Evolutionary conservation across 352 stramenopile genomes (phyloP), one percentile per base, ranked within the genome.

Genomic region (Lagenidium sp.): DNA sequence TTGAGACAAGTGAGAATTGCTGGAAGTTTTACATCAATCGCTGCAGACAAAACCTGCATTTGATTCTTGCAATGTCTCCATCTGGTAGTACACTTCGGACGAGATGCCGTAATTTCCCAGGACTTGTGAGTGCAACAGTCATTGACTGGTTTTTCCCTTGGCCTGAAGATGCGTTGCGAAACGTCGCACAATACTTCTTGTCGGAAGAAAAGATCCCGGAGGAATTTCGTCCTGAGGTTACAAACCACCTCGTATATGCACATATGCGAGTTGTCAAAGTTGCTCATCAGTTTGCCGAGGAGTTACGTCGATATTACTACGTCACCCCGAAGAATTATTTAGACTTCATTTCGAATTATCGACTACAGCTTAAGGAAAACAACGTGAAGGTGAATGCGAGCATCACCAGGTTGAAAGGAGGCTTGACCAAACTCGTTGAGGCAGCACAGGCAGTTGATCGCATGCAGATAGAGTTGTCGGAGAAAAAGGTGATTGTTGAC

Each of bases 91-190:
- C 91, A 29, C 61, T 98, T 15, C 80, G 94, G n/a, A 82, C 96
- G 0, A 72, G 94, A 1, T 98, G 94, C 43, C 74, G 94, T 16
- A 97, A 97, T 45, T 98, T 98, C 48, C 94, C 94, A 0, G 93
- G 92, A 1, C 66, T 98, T 0, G 84, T 98, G 4, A 96, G 80
- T 11, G 87, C 80, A 7, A 95, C 76, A 5, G 83, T 97, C 2
- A 98, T 98, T 41, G 93, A 98, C 49, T 98, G 93, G 93, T 98
- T 98, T 60, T 97, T 97, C 37, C 69, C 91, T 4, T 98, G 94
- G 94, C 93, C 93, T 0, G 80, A 94, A 32, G 91, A 98, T 46
- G 94, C 94, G 13, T 63, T 98, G 15, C 68, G 82, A 12, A 96
- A 88, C 29, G 94, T 98, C 4, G 91, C 94, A 6, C 70, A 95